Percentiles rank a stretch among this genome's conserved stretches.
These are phyloP conservation scores for Poronia punctata DNA, from an alignment of 495 filamentous ascomycete species.

Conservation along the genomic window DNA sequence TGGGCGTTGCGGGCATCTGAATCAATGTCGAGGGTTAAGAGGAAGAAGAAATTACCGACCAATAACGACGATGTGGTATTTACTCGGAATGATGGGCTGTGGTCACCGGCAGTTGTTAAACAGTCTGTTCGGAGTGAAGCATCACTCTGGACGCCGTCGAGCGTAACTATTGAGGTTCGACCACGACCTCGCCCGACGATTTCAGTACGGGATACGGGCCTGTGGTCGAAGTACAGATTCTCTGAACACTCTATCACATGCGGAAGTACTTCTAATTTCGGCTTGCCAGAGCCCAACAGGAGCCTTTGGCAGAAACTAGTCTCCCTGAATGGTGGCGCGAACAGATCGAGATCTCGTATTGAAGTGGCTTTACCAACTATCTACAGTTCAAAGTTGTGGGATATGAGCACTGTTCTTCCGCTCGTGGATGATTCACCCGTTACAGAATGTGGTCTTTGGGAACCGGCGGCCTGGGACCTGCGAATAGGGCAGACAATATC, in stretches of 20 bases:
- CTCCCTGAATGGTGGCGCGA: neutral
- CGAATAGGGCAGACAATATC: neutral
- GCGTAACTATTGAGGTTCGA: neutral
- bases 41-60: neutral
- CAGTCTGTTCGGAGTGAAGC: neutral
- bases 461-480: neutral
- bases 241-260: neutral
- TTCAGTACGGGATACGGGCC: neutral
- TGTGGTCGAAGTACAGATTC: neutral
- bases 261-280: conserved; percentile 8
- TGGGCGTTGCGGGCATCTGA: neutral
- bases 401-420: too few relatives aligned
- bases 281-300: conserved; percentile 4
- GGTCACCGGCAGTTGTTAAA: neutral
- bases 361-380: neutral
- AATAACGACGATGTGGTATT: neutral
- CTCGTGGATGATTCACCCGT: too few relatives aligned
- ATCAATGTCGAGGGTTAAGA: neutral
- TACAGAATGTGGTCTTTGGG: conserved; percentile 1
- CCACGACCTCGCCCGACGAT: neutral
- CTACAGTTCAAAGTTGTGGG: conserved; percentile 2
- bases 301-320: conserved; percentile 4
- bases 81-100: neutral
- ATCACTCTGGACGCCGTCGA: conserved; percentile 3
- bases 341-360: neutral